Evolutionary conservation across 768 basidiomycete genomes (phyloP), one percentile per base, ranked within the genome.

Genomic region (Lactarius evosmus): DNA sequence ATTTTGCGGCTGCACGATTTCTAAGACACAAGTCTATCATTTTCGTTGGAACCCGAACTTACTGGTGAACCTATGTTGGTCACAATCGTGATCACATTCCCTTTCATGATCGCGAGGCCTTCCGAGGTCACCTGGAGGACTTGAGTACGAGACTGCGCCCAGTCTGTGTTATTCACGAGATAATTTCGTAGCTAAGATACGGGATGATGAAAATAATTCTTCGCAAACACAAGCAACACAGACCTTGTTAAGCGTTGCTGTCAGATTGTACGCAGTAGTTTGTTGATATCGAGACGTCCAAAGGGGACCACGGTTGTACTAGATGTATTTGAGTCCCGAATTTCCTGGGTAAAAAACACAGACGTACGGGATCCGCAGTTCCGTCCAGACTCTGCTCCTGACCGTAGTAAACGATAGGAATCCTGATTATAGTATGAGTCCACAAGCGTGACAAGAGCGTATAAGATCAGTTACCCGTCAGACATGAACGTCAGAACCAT

Each of bases 391-490:
- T 76, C 71, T 91, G 90, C 69, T 92, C 91, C 74, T 89, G 88
- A 1, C 91, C 90, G 65, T 90, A 89, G 72, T 92, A 93, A 12
- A 90, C 82, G 63, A 92, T 85, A 0, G 91, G 90, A 67, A 91
- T 89, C n/a, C 79, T 80, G 52, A 4, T 17, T 9, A 36, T 30
- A 5, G 58, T 57, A 5, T 63, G 56, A 46, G 41, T 55, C 19
- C 54, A 57, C 57, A 33, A 32, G 30, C 32, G 7, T 17, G 25
- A 55, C 36, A 27, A 54, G 51, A 51, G 33, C n/a, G 7, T 19
- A 17, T 22, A 34, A 44, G 53, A 30, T 27, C 19, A 55, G 63
- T 69, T 61, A 73, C 79, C 90, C 89, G 63, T 91, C 90, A 55
- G 83, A 82, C 83, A 91, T 85, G 73, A 89, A 91, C 62, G 77